phyloP scores from a whole-genome alignment of 2,329 filamentous ascomycete species.

The Bipolaris cookei region DNA sequence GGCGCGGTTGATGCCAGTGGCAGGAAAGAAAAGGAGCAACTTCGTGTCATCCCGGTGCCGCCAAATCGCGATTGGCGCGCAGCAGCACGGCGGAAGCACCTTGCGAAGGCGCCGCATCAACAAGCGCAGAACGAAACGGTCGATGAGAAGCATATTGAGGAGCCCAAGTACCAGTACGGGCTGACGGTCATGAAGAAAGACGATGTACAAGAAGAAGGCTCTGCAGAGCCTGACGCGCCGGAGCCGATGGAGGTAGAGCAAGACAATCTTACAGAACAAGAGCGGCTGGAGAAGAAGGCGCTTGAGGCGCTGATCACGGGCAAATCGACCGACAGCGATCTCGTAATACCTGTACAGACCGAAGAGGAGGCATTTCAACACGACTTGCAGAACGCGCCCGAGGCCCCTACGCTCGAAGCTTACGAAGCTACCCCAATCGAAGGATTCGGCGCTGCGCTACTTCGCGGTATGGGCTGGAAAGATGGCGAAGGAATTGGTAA shows the following conservation, averaged over 20 bases:
- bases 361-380: conserved; percentile 73
- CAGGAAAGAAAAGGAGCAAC: conserved; percentile 50
- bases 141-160: conserved; percentile 45
- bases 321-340: conserved; percentile 46
- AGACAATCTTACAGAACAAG: conserved; percentile 39
- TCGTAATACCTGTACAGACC: conserved; percentile 49
- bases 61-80: conserved; percentile 69
- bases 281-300: conserved; percentile 60
- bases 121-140: conserved; percentile 45
- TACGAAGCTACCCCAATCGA: conserved; percentile 91
- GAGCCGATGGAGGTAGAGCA: conserved; percentile 40
- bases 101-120: conserved; percentile 64
- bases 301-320: conserved; percentile 54
- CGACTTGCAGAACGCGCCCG: conserved; percentile 75
- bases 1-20: conserved; percentile 53
- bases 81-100: conserved; percentile 60
- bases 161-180: conserved; percentile 55
- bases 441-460: conserved; percentile 87
- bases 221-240: conserved; percentile 8
- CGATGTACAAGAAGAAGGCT: conserved; percentile 18
- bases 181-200: conserved; percentile 58
- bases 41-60: conserved; percentile 64
- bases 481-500: conserved; percentile 66
- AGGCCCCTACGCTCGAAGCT: conserved; percentile 77
- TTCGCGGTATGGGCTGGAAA: conserved; percentile 97